These are phyloP conservation scores for Carex arenaria DNA, from an alignment of 202 grass and related monocot species.

Conservation along the genomic window DNA sequence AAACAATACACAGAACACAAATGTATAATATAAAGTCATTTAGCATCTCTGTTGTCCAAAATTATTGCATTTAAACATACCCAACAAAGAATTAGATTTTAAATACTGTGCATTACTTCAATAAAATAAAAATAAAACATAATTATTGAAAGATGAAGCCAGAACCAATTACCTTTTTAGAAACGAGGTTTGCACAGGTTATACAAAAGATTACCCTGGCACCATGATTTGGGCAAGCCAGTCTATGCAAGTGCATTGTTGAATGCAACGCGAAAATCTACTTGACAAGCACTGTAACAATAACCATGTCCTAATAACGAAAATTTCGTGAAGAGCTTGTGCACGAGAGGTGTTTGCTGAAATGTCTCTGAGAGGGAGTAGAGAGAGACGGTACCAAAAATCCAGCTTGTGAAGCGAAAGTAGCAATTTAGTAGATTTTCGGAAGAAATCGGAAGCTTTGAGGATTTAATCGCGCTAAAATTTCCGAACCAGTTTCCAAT, in stretches of 20 bases:
- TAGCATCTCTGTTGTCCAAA: background rate
- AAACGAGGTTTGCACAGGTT: background rate
- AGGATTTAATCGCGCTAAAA: background rate
- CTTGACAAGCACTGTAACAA: background rate
- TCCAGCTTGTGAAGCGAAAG: background rate
- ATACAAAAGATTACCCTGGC: background rate
- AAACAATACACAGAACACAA: background rate
- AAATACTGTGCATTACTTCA: background rate
- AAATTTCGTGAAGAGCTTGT: background rate
- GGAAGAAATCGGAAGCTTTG: background rate
- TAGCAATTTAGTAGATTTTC: no score
- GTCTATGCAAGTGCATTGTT: conserved; percentile 10
- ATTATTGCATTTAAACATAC: background rate
- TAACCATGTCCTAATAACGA: background rate
- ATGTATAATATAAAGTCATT: background rate
- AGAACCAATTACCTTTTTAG: background rate
- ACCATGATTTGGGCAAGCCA: background rate
- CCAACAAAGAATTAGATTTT: background rate
- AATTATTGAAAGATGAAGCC: background rate
- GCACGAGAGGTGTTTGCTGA: conserved; percentile 13
- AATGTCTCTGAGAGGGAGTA: background rate
- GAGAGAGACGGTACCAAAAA: background rate
- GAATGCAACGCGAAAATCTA: background rate
- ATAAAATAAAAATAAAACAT: background rate
- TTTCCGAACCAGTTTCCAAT: background rate